These are phyloP conservation scores for Aureobasidium sp. DNA, from an alignment of 2,329 filamentous ascomycete species.

Conservation along the genomic window DNA sequence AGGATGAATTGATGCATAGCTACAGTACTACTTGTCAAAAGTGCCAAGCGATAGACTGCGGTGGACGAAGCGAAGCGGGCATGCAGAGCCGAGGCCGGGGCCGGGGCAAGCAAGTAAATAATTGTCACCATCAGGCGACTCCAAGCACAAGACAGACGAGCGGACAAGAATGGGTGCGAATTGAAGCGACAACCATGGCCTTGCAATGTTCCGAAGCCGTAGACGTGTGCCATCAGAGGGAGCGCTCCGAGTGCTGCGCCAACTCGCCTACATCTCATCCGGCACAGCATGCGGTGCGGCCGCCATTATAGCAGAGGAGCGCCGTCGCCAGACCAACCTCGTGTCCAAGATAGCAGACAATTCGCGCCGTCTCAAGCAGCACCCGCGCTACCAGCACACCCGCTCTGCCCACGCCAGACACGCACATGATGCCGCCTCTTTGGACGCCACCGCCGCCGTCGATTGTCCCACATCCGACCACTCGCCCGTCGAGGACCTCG, in stretches of 20 bases:
- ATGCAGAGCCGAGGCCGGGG: background rate
- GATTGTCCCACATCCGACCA: background rate
- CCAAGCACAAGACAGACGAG: background rate
- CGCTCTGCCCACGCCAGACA: background rate
- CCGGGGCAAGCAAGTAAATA: background rate
- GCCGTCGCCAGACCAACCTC: constrained; percentile 28
- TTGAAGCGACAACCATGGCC: constrained; percentile 15
- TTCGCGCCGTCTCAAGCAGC: constrained; percentile 19
- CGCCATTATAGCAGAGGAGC: constrained; percentile 31
- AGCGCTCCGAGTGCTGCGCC: constrained; percentile 31
- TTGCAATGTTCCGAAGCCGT: constrained; percentile 26
- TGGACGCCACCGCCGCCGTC: background rate
- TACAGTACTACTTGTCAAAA: too few species aligned
- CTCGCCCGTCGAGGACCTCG: background rate
- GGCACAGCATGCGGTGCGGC: constrained; percentile 31
- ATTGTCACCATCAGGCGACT: background rate
- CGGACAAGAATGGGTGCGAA: background rate
- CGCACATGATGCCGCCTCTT: background rate
- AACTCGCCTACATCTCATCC: constrained; percentile 34
- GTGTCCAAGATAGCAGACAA: constrained; percentile 32
- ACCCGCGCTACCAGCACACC: constrained; percentile 11
- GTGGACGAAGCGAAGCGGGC: background rate
- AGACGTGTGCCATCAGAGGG: constrained; percentile 31
- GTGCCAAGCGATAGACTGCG: too few species aligned
- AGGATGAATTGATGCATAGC: too few species aligned